phyloP scores from a whole-genome alignment of 2,329 filamentous ascomycete species.

The Aphanocladium album region DNA sequence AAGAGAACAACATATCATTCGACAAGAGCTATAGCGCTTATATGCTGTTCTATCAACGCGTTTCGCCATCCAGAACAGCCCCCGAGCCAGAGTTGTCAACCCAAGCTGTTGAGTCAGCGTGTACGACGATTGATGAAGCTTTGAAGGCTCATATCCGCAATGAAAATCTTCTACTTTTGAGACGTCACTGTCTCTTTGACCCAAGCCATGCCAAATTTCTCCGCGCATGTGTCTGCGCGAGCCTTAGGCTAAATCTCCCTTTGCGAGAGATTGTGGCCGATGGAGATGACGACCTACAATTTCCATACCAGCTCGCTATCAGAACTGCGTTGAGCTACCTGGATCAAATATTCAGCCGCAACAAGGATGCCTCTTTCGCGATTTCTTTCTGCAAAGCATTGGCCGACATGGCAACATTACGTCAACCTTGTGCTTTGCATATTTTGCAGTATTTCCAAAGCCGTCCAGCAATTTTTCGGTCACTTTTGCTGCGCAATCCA shows the following conservation, averaged over 20 bases:
- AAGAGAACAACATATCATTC: conserved; percentile 42
- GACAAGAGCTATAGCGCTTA: conserved; percentile 84
- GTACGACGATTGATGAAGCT: conserved; percentile 32
- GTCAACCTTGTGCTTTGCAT: conserved; percentile 51
- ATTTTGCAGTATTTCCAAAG: conserved; percentile 57
- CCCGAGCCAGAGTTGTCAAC: neutral
- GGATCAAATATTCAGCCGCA: conserved; percentile 68
- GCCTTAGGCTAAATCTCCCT: neutral
- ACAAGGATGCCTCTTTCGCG: conserved; percentile 63
- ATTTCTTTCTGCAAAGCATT: conserved; percentile 47
- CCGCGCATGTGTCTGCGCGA: conserved; percentile 46
- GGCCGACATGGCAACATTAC: conserved; percentile 43
- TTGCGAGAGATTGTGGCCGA: neutral
- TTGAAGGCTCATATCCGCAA: conserved; percentile 57
- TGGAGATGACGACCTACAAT: neutral
- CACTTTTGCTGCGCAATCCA: conserved; percentile 58
- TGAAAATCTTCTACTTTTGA: conserved; percentile 69
- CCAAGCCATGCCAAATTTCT: conserved; percentile 65
- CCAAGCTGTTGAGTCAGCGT: conserved; percentile 21
- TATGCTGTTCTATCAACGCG: conserved; percentile 94
- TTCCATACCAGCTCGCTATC: conserved; percentile 46
- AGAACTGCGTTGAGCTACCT: conserved; percentile 58
- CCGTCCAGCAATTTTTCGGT: conserved; percentile 54
- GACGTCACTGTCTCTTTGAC: conserved; percentile 76
- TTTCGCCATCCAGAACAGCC: conserved; percentile 52